These are phyloP conservation scores for Colletotrichum musae DNA, from an alignment of 2,329 filamentous ascomycete genomes.

Conservation along the genomic window DNA sequence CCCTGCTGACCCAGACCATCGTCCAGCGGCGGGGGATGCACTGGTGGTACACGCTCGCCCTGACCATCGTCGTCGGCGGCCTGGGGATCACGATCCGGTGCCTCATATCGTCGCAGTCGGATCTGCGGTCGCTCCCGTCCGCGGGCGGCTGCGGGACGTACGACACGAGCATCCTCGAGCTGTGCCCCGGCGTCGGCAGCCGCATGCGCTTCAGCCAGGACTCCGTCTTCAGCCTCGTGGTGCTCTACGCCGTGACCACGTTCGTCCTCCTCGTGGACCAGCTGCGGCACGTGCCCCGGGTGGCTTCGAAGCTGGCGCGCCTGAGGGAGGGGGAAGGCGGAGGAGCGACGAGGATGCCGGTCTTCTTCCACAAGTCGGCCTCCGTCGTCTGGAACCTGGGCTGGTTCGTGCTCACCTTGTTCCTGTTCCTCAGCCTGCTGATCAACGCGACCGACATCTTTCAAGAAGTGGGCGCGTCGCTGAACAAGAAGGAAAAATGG, in stretches of 20 bases:
- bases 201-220: too few relatives aligned
- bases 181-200: too few relatives aligned
- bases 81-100: constrained; percentile 37
- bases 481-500: constrained; percentile 35
- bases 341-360: neutral
- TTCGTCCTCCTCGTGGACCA: too few relatives aligned
- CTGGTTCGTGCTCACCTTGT: constrained; percentile 24
- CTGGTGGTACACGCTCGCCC: constrained; percentile 45
- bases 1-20: constrained; percentile 43
- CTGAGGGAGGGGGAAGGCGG: neutral
- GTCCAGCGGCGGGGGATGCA: constrained; percentile 44
- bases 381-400: neutral
- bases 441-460: neutral
- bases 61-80: constrained; percentile 38
- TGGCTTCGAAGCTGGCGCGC: neutral
- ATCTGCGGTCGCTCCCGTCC: neutral
- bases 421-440: constrained; percentile 1
- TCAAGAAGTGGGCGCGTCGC: neutral
- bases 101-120: neutral
- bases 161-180: too few relatives aligned
- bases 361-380: neutral
- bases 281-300: neutral
- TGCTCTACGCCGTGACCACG: too few relatives aligned
- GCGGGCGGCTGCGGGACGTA: too few relatives aligned
- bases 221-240: too few relatives aligned